Evolutionary conservation across 1,284 basidiomycete genomes (phyloP).

Genomic region (Ustilago hordei): DNA sequence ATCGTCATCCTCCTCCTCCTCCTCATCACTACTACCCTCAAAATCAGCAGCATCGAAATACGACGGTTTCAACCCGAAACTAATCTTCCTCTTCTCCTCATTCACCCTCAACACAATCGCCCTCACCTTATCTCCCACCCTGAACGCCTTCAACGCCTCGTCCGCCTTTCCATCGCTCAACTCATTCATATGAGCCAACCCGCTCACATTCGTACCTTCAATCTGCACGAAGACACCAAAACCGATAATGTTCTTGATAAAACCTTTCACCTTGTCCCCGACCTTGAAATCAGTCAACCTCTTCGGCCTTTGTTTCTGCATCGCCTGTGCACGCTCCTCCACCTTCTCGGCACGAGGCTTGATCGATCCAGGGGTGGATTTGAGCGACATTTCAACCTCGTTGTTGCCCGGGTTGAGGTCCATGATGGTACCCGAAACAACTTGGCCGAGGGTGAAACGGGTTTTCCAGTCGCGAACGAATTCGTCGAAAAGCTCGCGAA

Average conservation of each 20-base stretch:
- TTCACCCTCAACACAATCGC: slow-evolving; percentile 82
- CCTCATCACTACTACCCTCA: slow-evolving; percentile 65
- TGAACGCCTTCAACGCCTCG: slow-evolving; percentile 83
- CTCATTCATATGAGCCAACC: slow-evolving; percentile 85
- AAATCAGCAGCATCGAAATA: slow-evolving; percentile 75
- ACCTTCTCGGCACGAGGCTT: slow-evolving; percentile 71
- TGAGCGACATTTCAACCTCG: slow-evolving; percentile 88
- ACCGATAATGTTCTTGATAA: slow-evolving; percentile 75
- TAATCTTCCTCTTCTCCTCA: slow-evolving; percentile 80
- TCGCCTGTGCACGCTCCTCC: slow-evolving; percentile 23
- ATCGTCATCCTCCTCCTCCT: slow-evolving; percentile 71
- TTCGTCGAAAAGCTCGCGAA: slow-evolving; percentile 80
- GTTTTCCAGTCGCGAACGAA: slow-evolving; percentile 96
- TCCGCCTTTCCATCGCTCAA: slow-evolving; percentile 56
- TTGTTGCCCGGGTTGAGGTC: slow-evolving; percentile 77
- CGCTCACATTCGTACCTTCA: slow-evolving; percentile 82
- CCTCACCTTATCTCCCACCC: slow-evolving; percentile 86
- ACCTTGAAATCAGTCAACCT: slow-evolving; percentile 55
- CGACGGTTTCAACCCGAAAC: slow-evolving; percentile 89
- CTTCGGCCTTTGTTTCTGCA: slow-evolving; percentile 34
- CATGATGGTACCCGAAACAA: slow-evolving; percentile 86
- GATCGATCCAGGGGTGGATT: slow-evolving; percentile 69
- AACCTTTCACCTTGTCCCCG: slow-evolving; percentile 70
- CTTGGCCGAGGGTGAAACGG: slow-evolving; percentile 82
- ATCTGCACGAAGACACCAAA: slow-evolving; percentile 94